A percentile compares a stretch with the other conserved stretches of the same genome.
Conservation (phyloP, 2,329 filamentous ascomycete species). For the Clarireedia paspali region DNA sequence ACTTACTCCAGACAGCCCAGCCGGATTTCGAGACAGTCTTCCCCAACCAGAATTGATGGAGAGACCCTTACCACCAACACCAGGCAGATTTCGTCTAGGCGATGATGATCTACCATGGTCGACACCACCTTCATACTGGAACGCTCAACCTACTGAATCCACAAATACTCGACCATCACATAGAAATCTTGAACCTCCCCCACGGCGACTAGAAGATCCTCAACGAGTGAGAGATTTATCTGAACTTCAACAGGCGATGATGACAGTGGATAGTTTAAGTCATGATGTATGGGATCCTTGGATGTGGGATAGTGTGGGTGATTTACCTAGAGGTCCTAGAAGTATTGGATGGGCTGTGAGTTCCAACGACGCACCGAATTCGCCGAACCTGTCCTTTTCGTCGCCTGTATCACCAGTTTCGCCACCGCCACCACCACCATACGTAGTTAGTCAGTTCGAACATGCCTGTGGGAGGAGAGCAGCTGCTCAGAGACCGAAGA, state of each 20-base stretch:
- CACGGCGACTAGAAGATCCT: conserved; percentile 23
- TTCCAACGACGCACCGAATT: conserved; percentile 12
- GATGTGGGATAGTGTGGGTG: conserved; percentile 22
- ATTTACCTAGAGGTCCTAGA: conserved; percentile 21
- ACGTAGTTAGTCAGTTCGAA: conserved; percentile 27
- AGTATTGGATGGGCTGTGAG: conserved; percentile 28
- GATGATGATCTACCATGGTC: conserved; percentile 28
- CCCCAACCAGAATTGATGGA: neutral
- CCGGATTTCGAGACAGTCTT: conserved; percentile 13
- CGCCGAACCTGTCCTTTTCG: conserved; percentile 5
- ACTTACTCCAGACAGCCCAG: conserved; percentile 15
- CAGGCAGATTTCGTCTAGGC: conserved; percentile 27
- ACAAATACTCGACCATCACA: neutral
- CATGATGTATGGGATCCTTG: conserved; percentile 24
- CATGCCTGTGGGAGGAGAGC: conserved; percentile 6
- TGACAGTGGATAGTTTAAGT: conserved; percentile 27
- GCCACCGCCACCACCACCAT: conserved; percentile 17
- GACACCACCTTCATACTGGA: conserved; percentile 23
- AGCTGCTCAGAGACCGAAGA: conserved; percentile 14
- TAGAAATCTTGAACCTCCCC: neutral
- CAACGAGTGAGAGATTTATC: conserved; percentile 24
- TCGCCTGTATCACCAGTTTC: neutral
- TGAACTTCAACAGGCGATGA: conserved; percentile 27
- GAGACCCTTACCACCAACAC: conserved; percentile 23
- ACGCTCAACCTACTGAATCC: neutral